Percentiles rank a stretch among this genome's conserved stretches.
phyloP scores from a whole-genome alignment of 2,329 filamentous ascomycete genomes.

The Talaromyces sp. region DNA sequence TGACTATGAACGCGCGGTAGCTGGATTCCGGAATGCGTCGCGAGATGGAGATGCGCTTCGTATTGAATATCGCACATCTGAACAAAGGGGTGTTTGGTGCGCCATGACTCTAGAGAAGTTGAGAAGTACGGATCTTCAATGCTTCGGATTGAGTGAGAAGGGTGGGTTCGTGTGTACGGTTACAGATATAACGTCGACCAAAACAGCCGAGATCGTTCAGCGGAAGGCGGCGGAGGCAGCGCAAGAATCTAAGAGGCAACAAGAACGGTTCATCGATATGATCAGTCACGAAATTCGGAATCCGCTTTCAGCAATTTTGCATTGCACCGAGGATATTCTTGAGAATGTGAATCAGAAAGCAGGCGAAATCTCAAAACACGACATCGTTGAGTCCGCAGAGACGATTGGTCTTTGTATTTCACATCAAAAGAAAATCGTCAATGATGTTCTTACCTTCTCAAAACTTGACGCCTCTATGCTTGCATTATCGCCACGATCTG shows the following conservation, averaged over 20 bases:
- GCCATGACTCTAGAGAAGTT: slow-evolving; percentile 22
- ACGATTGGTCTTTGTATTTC: slow-evolving; percentile 77
- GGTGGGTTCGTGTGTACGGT: slow-evolving; percentile 49
- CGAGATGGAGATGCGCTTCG: slow-evolving; percentile 11
- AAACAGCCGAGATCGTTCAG: slow-evolving; percentile 80
- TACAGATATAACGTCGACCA: slow-evolving; percentile 83
- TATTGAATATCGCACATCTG: slow-evolving; percentile 27
- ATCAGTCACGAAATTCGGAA: slow-evolving; percentile 62
- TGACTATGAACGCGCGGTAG: slow-evolving; percentile 19
- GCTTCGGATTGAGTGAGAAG: slow-evolving; percentile 7
- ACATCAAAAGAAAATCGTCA: slow-evolving; percentile 79
- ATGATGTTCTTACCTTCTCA: slow-evolving; percentile 72
- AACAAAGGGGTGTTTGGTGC: slow-evolving; percentile 21
- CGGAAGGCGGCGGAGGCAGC: slow-evolving; percentile 77
- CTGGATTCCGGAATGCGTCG: slow-evolving; percentile 12
- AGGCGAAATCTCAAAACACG: slow-evolving; percentile 49
- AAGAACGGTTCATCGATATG: slow-evolving; percentile 82
- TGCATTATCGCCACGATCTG: slow-evolving; percentile 69
- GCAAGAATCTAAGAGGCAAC: slow-evolving; percentile 75
- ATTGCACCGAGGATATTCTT: slow-evolving; percentile 57
- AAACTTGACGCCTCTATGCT: slow-evolving; percentile 77
- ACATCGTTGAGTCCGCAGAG: slow-evolving; percentile 72
- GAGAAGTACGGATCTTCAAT: slow-evolving; percentile 8
- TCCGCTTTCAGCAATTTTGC: slow-evolving; percentile 60
- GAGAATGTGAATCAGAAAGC: slow-evolving; percentile 21